Base-by-base conservation (phyloP, 2,329 filamentous ascomycete species). In the Curvularia verruculosa region DNA sequence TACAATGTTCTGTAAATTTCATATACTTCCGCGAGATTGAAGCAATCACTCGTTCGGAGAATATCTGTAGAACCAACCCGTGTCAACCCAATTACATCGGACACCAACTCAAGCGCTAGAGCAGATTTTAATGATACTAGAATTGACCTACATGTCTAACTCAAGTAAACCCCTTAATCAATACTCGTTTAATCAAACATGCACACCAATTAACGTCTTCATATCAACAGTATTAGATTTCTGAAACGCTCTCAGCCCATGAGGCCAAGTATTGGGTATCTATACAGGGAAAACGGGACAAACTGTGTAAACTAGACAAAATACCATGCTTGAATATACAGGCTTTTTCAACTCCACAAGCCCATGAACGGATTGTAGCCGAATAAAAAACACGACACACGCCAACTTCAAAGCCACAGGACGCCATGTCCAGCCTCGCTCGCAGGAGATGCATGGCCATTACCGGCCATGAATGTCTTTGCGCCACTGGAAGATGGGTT, bases 251-350 rank as follows among this genome's bases (percentile, higher is more conserved):
- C 31, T 26, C 15, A 18, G 46, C 31, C n/a, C 21, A 19, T 26
- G n/a, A 15, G 23, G 21, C 46, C 23, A 48, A 39, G 46, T 18
- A 28, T 24, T 47, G 45, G 46, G 46, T 48, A 48, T 48, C 46
- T 37, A 48, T 48, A 31, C 44, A 46, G 18, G 23, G 15, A 46
- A 18, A 19, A 19, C 34, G 44, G 23, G 18, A 34, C 46, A 26
- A 48, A 21, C 12, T 12, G 1, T 21, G 3, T 24, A 37, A 48
- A 48, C 21, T 10, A 26, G 31, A 48, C 9, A 9, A 36, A 12
- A 21, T 9, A 18, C 23, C 21, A 26, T 36, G 15, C 3, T n/a
- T n/a, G 34, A 36, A 47, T 4, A 21, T 26, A 26, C 29, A 31
- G 15, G 19, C 46, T 4, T 37, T 39, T 47, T 47, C 18, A 18